Evolutionary conservation across 2,329 filamentous ascomycete genomes (phyloP).

Genomic region (Fusarium cicatricum): DNA sequence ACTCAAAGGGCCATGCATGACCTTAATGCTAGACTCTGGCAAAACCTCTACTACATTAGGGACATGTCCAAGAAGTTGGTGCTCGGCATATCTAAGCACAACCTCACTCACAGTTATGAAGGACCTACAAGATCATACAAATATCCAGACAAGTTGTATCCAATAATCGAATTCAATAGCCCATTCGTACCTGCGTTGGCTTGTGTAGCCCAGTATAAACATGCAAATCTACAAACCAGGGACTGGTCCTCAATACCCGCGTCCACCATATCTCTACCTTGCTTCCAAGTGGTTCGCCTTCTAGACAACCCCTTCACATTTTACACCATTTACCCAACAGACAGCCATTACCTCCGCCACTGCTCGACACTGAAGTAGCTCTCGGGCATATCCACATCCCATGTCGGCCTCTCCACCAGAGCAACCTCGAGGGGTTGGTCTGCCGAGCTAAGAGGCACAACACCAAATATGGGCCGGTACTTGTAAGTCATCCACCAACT

Average conservation of each 20-base stretch:
- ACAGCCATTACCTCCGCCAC: constrained; percentile 51
- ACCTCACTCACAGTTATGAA: no score
- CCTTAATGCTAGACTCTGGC: no score
- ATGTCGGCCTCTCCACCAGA: constrained; percentile 84
- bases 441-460: constrained; percentile 57
- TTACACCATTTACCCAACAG: constrained; percentile 6
- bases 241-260: constrained; percentile 13
- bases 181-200: constrained; percentile 13
- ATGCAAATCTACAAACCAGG: constrained; percentile 32
- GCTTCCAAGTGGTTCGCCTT: constrained; percentile 2
- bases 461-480: constrained; percentile 90
- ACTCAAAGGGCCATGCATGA: no score
- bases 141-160: constrained; percentile 15
- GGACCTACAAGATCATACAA: constrained; percentile 6
- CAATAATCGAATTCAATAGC: constrained; percentile 26
- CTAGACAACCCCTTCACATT: constrained; percentile 4
- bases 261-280: neutral
- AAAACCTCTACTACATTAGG: no score
- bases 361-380: constrained; percentile 70
- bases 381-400: constrained; percentile 81
- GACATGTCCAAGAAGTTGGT: neutral
- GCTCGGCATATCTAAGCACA: constrained; percentile 10
- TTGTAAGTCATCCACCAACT: constrained; percentile 86
- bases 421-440: constrained; percentile 75
- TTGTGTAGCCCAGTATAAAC: constrained; percentile 24